Percentiles rank a stretch among this genome's conserved stretches.
Evolutionary conservation across 1,284 basidiomycete genomes (phyloP).

Genomic region (Boletellus deceptivus): DNA sequence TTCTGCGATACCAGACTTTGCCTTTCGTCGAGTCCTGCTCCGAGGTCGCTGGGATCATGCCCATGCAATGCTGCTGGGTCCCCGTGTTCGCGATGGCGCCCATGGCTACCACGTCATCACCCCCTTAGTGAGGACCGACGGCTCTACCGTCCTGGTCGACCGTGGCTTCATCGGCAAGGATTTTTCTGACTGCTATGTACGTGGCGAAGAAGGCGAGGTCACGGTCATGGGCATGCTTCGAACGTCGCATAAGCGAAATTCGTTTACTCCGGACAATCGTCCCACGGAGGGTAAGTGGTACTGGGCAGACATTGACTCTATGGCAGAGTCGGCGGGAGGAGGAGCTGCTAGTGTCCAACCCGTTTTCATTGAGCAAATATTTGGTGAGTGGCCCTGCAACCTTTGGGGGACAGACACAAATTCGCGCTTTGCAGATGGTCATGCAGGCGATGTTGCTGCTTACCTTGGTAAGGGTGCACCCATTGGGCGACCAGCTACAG

Average conservation of each 20-base stretch:
- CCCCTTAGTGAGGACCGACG: slow-evolving; percentile 76
- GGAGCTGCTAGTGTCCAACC: slow-evolving; percentile 70
- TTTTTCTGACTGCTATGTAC: slow-evolving; percentile 38
- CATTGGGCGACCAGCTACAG: slow-evolving; percentile 79
- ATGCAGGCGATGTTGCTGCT: slow-evolving; percentile 65
- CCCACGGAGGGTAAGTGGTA: slow-evolving; percentile 86
- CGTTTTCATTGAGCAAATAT: slow-evolving; percentile 84
- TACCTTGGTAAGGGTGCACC: slow-evolving; percentile 77
- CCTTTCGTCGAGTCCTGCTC: slow-evolving; percentile 81
- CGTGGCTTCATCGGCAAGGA: slow-evolving; percentile 86
- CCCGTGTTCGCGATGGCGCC: slow-evolving; percentile 84
- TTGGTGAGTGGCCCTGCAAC: slow-evolving; percentile 51
- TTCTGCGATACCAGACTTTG: slow-evolving; percentile 79
- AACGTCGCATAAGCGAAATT: slow-evolving; percentile 65
- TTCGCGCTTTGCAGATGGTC: slow-evolving; percentile 59
- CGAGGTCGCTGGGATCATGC: slow-evolving; percentile 76
- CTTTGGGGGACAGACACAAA: slow-evolving; percentile 8
- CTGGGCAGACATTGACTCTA: slow-evolving; percentile 83
- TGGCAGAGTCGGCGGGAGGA: slow-evolving; percentile 81
- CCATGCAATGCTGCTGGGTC: slow-evolving; percentile 80
- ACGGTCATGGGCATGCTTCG: slow-evolving; percentile 76
- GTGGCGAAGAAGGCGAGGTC: slow-evolving; percentile 52
- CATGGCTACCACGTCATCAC: slow-evolving; percentile 87
- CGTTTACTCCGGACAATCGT: slow-evolving; percentile 88
- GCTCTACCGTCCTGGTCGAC: slow-evolving; percentile 84